Percentiles rank a stretch among this genome's conserved stretches.
These are phyloP conservation scores for Diaporthe sp. DNA, from an alignment of 2,329 filamentous ascomycete genomes.

Conservation along the genomic window DNA sequence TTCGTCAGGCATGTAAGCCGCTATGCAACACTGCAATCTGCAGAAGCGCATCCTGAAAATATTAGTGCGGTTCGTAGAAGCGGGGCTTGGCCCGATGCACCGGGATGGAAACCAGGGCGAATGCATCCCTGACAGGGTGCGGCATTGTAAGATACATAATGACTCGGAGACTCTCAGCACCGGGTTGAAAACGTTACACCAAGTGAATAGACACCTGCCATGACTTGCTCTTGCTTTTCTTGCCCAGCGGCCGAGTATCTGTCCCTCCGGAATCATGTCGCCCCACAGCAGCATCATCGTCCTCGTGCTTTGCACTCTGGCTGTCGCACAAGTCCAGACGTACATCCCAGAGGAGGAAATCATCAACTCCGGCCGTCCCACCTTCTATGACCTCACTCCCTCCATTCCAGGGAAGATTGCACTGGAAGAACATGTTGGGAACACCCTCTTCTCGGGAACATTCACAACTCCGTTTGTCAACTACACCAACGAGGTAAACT, in stretches of 20 bases:
- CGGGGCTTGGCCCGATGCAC: neutral
- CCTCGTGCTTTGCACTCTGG: neutral
- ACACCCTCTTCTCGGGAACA: conserved; percentile 2
- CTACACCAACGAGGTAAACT: conserved; percentile 30
- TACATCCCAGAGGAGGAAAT: conserved; percentile 17
- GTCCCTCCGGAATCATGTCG: neutral
- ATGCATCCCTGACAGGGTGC: neutral
- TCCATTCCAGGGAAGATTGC: conserved; percentile 28
- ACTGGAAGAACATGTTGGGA: conserved; percentile 33
- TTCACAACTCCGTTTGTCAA: conserved; percentile 18
- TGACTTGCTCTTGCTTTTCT: too few relatives aligned
- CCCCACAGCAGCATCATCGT: neutral
- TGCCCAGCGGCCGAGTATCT: too few relatives aligned
- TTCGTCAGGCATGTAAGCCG: neutral
- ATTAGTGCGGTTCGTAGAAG: neutral
- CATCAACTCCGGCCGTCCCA: conserved; percentile 30
- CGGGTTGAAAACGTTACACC: neutral
- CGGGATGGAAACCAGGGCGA: neutral
- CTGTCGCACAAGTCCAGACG: conserved; percentile 4
- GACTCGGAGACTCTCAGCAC: neutral
- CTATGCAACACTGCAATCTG: neutral
- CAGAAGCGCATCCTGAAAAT: conserved; percentile 12
- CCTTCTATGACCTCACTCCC: conserved; percentile 13
- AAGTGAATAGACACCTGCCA: neutral
- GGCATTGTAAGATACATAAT: neutral